phyloP scores from a whole-genome alignment of 306 rosid genomes.

The Vigna reflexopilosa region DNA sequence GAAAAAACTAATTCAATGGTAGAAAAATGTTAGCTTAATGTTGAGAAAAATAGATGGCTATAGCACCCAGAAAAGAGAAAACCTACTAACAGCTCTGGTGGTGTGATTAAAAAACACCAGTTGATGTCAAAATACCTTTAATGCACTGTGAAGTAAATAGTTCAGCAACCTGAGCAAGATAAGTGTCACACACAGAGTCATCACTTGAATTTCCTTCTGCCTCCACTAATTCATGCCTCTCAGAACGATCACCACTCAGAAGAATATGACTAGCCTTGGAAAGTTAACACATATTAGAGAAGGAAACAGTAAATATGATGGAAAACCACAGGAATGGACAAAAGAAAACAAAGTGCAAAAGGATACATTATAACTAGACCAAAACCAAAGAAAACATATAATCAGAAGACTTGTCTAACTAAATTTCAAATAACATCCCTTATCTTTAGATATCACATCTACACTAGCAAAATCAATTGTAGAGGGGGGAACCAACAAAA shows the following conservation, averaged over 20 bases:
- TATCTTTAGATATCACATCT: conserved; percentile 1
- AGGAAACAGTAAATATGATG: conserved; percentile 2
- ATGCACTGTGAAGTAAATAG: conserved; percentile 54
- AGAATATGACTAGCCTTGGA: conserved; percentile 74
- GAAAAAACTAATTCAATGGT: conserved; percentile 8
- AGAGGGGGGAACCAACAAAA: not conserved
- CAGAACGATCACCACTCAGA: conserved; percentile 70
- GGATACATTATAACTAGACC: not conserved
- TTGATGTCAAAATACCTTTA: conserved; percentile 59
- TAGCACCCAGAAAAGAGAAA: conserved; percentile 28
- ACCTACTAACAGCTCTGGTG: conserved; percentile 20
- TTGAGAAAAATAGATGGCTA: conserved; percentile 16
- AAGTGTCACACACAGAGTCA: conserved; percentile 63
- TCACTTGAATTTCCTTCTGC: conserved; percentile 65
- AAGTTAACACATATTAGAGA: conserved; percentile 42
- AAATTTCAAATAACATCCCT: not conserved
- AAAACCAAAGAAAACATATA: conserved; percentile 8
- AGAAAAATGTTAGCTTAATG: conserved; percentile 35
- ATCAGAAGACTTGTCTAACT: not conserved
- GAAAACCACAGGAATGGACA: conserved; percentile 3
- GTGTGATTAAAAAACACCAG: conserved; percentile 24
- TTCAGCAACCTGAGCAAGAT: conserved; percentile 70
- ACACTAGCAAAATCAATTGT: not conserved
- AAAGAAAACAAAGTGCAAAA: not conserved
- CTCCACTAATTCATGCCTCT: conserved; percentile 76